phyloP scores from a whole-genome alignment of 768 basidiomycete genomes.

The Lentinula sp. region DNA sequence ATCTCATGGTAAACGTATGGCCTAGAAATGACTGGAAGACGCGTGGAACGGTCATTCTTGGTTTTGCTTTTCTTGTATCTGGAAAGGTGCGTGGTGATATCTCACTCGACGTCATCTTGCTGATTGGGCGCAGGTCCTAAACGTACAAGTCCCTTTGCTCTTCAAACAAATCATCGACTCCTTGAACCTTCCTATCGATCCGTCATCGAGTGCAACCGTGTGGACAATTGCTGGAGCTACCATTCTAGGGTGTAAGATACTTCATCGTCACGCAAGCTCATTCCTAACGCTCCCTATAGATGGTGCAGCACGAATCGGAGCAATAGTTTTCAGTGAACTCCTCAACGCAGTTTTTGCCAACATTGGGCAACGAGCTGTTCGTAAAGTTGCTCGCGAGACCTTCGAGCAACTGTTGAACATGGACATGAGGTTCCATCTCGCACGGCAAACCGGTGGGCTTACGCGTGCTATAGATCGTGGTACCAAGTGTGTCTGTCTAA shows the following conservation, averaged over 20 bases:
- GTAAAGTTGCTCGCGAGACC: slow-evolving; percentile 92
- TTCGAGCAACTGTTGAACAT: slow-evolving; percentile 91
- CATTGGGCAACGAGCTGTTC: slow-evolving; percentile 90
- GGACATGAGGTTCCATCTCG: slow-evolving; percentile 88
- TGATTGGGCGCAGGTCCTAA: slow-evolving; percentile 55
- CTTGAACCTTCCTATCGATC: slow-evolving; percentile 76
- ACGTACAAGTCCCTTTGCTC: slow-evolving; percentile 96
- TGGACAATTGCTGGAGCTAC: slow-evolving; percentile 90
- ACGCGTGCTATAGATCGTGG: slow-evolving; percentile 96
- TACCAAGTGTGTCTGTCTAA: slow-evolving; percentile 65
- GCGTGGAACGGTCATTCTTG: slow-evolving; percentile 74
- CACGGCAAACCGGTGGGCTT: slow-evolving; percentile 91
- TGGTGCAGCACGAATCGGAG: slow-evolving; percentile 83
- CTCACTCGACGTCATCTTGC: background rate
- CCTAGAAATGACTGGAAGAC: slow-evolving; percentile 81
- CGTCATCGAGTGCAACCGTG: slow-evolving; percentile 54
- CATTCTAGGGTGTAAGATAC: slow-evolving; percentile 80
- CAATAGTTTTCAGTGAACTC: slow-evolving; percentile 86
- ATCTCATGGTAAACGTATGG: slow-evolving; percentile 88
- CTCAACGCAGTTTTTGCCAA: slow-evolving; percentile 95
- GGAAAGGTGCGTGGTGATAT: slow-evolving; percentile 65
- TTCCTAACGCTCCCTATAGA: slow-evolving; percentile 40
- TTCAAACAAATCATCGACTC: slow-evolving; percentile 92
- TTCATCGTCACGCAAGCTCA: background rate
- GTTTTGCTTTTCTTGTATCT: slow-evolving; percentile 70